Evolutionary conservation across 2,329 filamentous ascomycete genomes (phyloP).

Genomic region (Apiospora hydei): DNA sequence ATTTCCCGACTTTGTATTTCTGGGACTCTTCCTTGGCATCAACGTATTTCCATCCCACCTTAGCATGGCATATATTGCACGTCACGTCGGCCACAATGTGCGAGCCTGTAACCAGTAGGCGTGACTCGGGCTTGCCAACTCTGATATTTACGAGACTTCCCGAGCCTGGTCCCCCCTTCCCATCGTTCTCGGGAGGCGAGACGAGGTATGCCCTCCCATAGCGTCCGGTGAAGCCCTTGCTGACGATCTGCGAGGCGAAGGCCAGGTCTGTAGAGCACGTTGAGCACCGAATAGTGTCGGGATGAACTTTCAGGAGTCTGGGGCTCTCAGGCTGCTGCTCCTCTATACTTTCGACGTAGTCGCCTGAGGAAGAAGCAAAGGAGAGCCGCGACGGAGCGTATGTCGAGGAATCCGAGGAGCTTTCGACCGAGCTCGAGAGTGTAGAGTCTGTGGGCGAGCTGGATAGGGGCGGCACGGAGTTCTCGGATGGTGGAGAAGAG

Average conservation of each 20-base stretch:
- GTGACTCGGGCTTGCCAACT: slow-evolving; percentile 60
- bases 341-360: slow-evolving; percentile 29
- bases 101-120: slow-evolving; percentile 67
- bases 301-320: slow-evolving; percentile 51
- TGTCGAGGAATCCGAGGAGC: slow-evolving; percentile 35
- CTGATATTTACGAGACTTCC: slow-evolving; percentile 60
- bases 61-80: slow-evolving; percentile 62
- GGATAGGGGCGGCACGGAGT: slow-evolving; percentile 43
- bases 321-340: slow-evolving; percentile 30
- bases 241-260: slow-evolving; percentile 66
- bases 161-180: slow-evolving; percentile 25
- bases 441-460: slow-evolving; percentile 47
- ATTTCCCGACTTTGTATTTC: slow-evolving; percentile 74
- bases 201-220: slow-evolving; percentile 71
- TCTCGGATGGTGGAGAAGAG: slow-evolving; percentile 34
- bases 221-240: slow-evolving; percentile 71
- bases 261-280: slow-evolving; percentile 68
- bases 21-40: slow-evolving; percentile 66
- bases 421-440: slow-evolving; percentile 35
- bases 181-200: slow-evolving; percentile 44
- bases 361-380: slow-evolving; percentile 28
- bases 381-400: slow-evolving; percentile 37
- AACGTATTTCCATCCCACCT: slow-evolving; percentile 74
- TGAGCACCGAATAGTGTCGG: slow-evolving; percentile 65
- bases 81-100: slow-evolving; percentile 71